Conservation (phyloP, 2,329 filamentous ascomycete genomes). For the Madurella fahalii region DNA sequence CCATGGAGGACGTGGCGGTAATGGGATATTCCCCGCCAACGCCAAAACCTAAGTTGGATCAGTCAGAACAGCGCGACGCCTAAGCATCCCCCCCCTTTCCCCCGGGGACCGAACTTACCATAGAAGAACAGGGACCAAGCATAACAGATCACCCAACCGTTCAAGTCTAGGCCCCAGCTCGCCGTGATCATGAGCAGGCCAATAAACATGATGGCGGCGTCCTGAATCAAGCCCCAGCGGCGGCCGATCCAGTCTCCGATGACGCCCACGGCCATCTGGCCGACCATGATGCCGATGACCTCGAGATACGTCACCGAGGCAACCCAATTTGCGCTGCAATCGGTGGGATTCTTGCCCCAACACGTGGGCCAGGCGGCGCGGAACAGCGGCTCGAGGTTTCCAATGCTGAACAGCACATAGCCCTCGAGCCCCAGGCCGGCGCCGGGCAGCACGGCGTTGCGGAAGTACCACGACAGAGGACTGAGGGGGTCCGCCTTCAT, state of each 20-base stretch:
- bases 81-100: not conserved
- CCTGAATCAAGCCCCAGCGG: constrained; percentile 92
- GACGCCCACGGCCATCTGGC: constrained; percentile 79
- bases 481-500: constrained; percentile 81
- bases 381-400: constrained; percentile 83
- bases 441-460: constrained; percentile 87
- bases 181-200: constrained; percentile 89
- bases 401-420: constrained; percentile 95
- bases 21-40: constrained; percentile 92
- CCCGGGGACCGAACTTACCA: constrained; percentile 42
- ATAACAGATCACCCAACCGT: constrained; percentile 98
- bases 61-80: constrained; percentile 39
- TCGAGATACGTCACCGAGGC: constrained; percentile 86
- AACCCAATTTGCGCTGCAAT: constrained; percentile 77
- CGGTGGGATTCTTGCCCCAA: constrained; percentile 60
- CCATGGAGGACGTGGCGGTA: constrained; percentile 93
- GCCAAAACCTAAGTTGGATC: constrained; percentile 43
- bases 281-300: constrained; percentile 90
- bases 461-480: constrained; percentile 80
- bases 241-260: constrained; percentile 75
- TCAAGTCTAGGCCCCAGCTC: constrained; percentile 78
- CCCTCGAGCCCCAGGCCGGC: constrained; percentile 90
- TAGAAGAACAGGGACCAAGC: constrained; percentile 94
- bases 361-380: constrained; percentile 69
- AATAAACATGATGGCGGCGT: constrained; percentile 89